Percentiles rank a stretch among this genome's conserved stretches.
These are phyloP conservation scores for Aspergillus quadrilineatus DNA, from an alignment of 2,329 filamentous ascomycete species.

Conservation along the genomic window DNA sequence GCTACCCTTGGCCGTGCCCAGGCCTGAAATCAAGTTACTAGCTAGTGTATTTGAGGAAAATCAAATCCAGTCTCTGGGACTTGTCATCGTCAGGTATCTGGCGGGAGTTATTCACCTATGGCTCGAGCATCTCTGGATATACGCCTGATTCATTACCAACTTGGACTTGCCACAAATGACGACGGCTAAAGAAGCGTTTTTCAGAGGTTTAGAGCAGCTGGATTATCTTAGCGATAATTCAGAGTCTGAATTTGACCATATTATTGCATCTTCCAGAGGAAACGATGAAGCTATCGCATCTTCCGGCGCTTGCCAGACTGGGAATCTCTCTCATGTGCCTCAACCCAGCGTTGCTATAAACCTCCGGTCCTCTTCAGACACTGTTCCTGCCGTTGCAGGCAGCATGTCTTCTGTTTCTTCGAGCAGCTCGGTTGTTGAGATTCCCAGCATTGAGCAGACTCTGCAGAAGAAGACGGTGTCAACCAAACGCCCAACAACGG, in stretches of 20 bases:
- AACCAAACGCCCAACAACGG: constrained; percentile 7
- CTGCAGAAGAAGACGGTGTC: constrained; percentile 18
- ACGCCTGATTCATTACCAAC: constrained; percentile 16
- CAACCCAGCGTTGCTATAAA: constrained; percentile 4
- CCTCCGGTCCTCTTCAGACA: background rate
- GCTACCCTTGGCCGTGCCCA: constrained; percentile 5
- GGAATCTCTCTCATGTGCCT: background rate
- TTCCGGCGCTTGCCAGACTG: background rate
- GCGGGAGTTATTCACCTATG: constrained; percentile 15
- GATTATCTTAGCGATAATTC: constrained; percentile 29
- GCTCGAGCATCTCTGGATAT: constrained; percentile 14
- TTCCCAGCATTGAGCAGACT: constrained; percentile 6
- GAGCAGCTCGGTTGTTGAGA: background rate
- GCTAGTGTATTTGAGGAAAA: background rate
- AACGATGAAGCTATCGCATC: background rate
- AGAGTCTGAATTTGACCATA: constrained; percentile 21
- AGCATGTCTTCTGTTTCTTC: background rate
- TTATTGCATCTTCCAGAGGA: constrained; percentile 16
- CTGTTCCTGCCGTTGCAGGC: background rate
- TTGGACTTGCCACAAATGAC: constrained; percentile 21
- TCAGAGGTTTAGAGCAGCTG: constrained; percentile 35
- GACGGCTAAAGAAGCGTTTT: constrained; percentile 36
- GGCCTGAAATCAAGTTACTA: background rate
- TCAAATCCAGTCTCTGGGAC: background rate
- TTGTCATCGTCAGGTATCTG: background rate